A percentile compares a stretch with the other conserved stretches of the same genome.
Evolutionary conservation across 1,139 yeast species (phyloP).

Genomic region (Yamadazyma taylorii): DNA sequence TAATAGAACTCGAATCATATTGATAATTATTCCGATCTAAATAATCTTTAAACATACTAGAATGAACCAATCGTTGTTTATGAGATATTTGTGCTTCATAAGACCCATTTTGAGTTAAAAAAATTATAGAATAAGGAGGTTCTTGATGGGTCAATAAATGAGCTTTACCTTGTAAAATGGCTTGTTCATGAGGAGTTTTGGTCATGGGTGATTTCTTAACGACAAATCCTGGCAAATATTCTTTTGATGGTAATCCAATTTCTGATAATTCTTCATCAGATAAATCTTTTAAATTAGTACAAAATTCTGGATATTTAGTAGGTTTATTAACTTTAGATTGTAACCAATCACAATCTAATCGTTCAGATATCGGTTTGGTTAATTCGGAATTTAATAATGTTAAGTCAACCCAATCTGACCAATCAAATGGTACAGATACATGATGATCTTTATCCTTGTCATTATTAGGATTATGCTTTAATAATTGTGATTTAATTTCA

Average conservation of each 20-base stretch:
- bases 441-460: slow-evolving; percentile 16
- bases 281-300: slow-evolving; percentile 22
- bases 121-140: slow-evolving; percentile 42
- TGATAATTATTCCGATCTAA: slow-evolving; percentile 22
- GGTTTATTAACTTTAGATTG: slow-evolving; percentile 19
- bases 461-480: slow-evolving; percentile 11
- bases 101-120: slow-evolving; percentile 39
- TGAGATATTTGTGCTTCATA: slow-evolving; percentile 24
- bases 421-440: slow-evolving; percentile 27
- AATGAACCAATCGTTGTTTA: slow-evolving; percentile 24
- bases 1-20: slow-evolving; percentile 16
- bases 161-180: slow-evolving; percentile 41
- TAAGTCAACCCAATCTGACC: slow-evolving; percentile 37
- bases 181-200: slow-evolving; percentile 29
- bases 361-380: slow-evolving; percentile 19
- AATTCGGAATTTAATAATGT: slow-evolving; percentile 22
- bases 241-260: slow-evolving; percentile 21
- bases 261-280: slow-evolving; percentile 20
- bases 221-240: slow-evolving; percentile 26
- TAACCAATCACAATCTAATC: slow-evolving; percentile 24
- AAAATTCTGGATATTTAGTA: slow-evolving; percentile 24
- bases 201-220: slow-evolving; percentile 28
- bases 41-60: slow-evolving; percentile 26
- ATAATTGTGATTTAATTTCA: slow-evolving; percentile 22
- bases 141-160: slow-evolving; percentile 44